Evolutionary conservation across 768 basidiomycete genomes (phyloP), one percentile per base, ranked within the genome.

Genomic region (Amanita exitialis): DNA sequence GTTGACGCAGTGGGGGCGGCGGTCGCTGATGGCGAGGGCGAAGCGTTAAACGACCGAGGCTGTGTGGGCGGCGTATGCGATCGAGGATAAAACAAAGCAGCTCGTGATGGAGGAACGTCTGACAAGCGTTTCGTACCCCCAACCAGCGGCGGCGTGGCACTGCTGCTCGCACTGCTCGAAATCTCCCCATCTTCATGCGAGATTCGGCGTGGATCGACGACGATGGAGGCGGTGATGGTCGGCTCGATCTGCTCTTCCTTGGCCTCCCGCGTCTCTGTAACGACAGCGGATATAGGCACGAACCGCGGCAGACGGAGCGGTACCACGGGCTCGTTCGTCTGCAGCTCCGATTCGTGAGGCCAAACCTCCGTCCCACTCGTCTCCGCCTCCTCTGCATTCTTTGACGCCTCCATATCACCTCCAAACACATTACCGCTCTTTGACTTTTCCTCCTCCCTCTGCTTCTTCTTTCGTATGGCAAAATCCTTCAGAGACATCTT

Each of bases 401-500:
- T 47, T 8, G 38, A n/a, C 20, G 12, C 41, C 18, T 49, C 45
- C 36, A 44, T 16, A 45, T 30, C 51, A 45, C 38, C 53, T 8
- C 35, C 51, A 9, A n/a, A 27, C 10, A 28, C 28, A 32, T 16
- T 5, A 1, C 15, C 27, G 20, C 8, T 36, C 34, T 20, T 23
- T 36, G 30, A 13, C 32, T 39, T 10, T 23, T 71, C 69, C 56
- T 76, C 73, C 55, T 77, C 75, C 48, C 70, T 66, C 56, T 73
- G 69, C 61, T 73, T 75, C 69, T 73, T 75, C 70, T 73, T 79
- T 51, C 80, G 63, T 27, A 75, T 50, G 27, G 72, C 76, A 56
- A 80, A 82, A 54, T 82, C 80, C 56, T 75, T 76, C 44, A 82
- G 60, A 0, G 80, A 77, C 62, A 80, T 72, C 55, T 79, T 79